A percentile compares a stretch with the other conserved stretches of the same genome.
These are phyloP conservation scores for Pseudoscleropodium purum DNA, from an alignment of 225 moss, liverwort and hornwort genomes.

Conservation along the genomic window DNA sequence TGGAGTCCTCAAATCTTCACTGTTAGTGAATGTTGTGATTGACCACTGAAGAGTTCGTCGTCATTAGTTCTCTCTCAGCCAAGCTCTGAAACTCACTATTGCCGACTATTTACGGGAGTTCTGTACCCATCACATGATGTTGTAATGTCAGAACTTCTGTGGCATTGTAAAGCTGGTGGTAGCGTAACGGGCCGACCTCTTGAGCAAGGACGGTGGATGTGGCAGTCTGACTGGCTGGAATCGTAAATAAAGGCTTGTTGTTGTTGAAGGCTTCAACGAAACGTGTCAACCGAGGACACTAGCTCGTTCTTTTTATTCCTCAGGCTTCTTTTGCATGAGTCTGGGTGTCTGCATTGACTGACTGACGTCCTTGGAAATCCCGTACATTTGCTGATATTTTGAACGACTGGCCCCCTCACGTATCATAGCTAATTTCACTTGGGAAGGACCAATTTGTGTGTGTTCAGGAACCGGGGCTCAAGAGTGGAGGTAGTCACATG, in stretches of 20 bases:
- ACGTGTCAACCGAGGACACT: background rate
- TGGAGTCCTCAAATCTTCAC: background rate
- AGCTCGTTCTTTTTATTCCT: background rate
- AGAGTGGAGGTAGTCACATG: background rate
- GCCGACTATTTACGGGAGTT: background rate
- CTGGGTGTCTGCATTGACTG: background rate
- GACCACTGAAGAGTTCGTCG: background rate
- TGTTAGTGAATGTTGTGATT: background rate
- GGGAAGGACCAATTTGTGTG: background rate
- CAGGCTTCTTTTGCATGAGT: background rate
- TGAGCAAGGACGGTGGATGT: background rate
- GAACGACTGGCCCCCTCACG: background rate
- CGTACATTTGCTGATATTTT: background rate
- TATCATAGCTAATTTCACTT: background rate
- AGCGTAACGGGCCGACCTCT: background rate
- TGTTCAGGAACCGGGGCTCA: background rate
- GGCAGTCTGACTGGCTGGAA: background rate
- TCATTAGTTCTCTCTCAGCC: background rate
- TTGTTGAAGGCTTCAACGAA: background rate
- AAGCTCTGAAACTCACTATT: background rate
- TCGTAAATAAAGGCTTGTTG: background rate
- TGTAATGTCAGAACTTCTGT: background rate
- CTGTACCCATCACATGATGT: background rate
- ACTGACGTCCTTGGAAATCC: background rate
- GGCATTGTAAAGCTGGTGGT: background rate